phyloP scores from a whole-genome alignment of 1,139 yeast genomes.

The Candida tunisiensis region DNA sequence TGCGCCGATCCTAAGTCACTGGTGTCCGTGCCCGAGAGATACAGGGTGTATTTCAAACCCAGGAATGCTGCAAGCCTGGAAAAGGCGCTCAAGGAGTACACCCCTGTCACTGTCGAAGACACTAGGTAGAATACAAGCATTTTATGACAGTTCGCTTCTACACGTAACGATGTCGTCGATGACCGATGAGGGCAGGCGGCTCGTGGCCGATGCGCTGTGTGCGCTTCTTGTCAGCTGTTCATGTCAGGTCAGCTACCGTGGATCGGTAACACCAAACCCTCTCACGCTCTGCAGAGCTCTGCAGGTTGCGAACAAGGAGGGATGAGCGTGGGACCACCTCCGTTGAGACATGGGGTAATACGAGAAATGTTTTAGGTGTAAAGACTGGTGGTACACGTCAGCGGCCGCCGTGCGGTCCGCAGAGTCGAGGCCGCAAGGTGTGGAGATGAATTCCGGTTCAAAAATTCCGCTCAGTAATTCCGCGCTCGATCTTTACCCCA shows the following conservation, averaged over 20 bases:
- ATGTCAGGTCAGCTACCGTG: not conserved
- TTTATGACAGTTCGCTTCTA: not conserved
- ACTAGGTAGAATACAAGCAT: not conserved
- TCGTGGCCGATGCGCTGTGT: no score
- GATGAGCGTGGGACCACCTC: no score
- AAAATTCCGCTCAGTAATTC: no score
- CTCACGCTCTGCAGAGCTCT: not conserved
- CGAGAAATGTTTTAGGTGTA: no score
- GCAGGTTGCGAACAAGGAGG: no score
- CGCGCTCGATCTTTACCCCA: not conserved
- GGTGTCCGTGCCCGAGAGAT: slow-evolving; percentile 9
- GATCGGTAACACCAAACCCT: not conserved
- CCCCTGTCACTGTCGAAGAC: not conserved
- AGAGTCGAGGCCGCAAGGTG: no score
- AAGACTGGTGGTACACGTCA: no score
- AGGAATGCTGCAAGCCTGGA: slow-evolving; percentile 5
- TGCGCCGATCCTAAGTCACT: slow-evolving; percentile 8
- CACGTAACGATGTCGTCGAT: not conserved
- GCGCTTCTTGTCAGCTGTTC: not conserved
- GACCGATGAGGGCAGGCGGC: no score
- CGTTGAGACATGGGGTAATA: no score
- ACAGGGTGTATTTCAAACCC: slow-evolving; percentile 8
- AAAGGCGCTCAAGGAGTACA: slow-evolving; percentile 2
- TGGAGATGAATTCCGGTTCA: no score
- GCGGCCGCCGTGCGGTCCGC: no score